Evolutionary conservation across 441 rosid species (phyloP), one percentile per base, ranked within the genome.

Genomic region (Breynia disticha): DNA sequence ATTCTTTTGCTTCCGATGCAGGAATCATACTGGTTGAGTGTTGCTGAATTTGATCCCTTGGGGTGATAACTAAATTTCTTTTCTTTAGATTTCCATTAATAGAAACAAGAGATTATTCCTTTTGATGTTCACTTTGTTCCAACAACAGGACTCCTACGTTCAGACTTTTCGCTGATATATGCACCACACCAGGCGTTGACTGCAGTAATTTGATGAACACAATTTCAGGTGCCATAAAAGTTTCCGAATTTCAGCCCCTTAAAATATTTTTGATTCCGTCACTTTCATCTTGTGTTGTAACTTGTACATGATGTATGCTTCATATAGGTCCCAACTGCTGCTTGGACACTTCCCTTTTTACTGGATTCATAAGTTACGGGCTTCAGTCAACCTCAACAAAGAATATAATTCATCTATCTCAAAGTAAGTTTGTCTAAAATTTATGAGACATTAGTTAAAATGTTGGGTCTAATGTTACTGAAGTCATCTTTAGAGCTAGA

Each of bases 371-470:
- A 5, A 67, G 61, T 19, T 67, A 82, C 44, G 81, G 64, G 16
- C 79, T 75, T 54, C 89, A 79, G 54, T 54, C 83, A 15, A 73
- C 81, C 11, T 52, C 75, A 9, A 76, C 73, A 7, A 82, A 72
- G 73, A 82, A 76, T 66, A 55, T 79, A 67, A 38, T 79, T 57
- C 86, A 77, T 67, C 39, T 74, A 4, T 53, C 83, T 62, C 82
- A 79, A 53, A 77, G 83, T 73, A 66, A 50, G 78, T 28, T 4
- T 28, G 8, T 28, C 35, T 28, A 4, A 28, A 28, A 28, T 28
- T 28, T 28, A 28, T 28, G 35, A n/a, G n/a, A 28, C 8, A 28
- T 28, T 28, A 28, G 5, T 28, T 4, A 28, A 5, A 28, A 28
- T 5, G 35, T 28, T 3, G n/a, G n/a, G 35, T 28, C 35, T 28